Evolutionary conservation across 495 filamentous ascomycete species (phyloP).

Genomic region (Alectoria sarmentosa): DNA sequence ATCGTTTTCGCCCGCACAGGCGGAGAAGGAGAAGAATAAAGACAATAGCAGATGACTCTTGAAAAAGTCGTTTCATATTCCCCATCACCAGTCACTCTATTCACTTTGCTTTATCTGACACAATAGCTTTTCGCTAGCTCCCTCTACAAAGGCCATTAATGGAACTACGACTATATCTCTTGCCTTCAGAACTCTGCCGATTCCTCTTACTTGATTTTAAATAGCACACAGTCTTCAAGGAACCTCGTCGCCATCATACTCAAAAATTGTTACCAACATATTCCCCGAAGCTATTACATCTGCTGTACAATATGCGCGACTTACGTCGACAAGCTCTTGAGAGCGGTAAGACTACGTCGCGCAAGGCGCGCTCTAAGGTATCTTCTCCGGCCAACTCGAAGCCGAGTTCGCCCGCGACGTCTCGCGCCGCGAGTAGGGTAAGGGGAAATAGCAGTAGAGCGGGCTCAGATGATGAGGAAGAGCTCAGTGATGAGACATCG

Average conservation of each 20-base stretch:
- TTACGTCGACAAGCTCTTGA: conserved; percentile 78
- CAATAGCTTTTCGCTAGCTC: not conserved
- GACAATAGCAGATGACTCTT: not conserved
- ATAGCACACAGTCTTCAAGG: conserved; percentile 8
- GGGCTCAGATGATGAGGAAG: conserved; percentile 74
- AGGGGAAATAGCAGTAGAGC: conserved; percentile 47
- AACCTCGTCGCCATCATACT: not conserved
- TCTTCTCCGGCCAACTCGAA: conserved; percentile 60
- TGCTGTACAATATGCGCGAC: conserved; percentile 53
- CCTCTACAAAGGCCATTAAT: conserved; percentile 12
- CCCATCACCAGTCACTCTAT: not conserved
- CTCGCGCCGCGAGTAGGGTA: conserved; percentile 32
- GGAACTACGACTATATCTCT: conserved; percentile 26
- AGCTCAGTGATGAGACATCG: conserved; percentile 59
- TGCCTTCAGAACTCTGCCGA: conserved; percentile 25
- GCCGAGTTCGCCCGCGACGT: conserved; percentile 49
- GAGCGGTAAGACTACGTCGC: conserved; percentile 86
- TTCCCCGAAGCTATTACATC: not conserved
- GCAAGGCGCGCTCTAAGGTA: conserved; percentile 71
- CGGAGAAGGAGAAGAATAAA: not conserved
- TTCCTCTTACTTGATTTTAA: conserved; percentile 19
- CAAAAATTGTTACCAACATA: not conserved
- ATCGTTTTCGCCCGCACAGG: not conserved
- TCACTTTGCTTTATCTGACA: not conserved
- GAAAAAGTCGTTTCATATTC: not conserved